Evolutionary conservation across 371 early-diverging fungal genomes (phyloP).

Genomic region (Conidiobolus incongruus): DNA sequence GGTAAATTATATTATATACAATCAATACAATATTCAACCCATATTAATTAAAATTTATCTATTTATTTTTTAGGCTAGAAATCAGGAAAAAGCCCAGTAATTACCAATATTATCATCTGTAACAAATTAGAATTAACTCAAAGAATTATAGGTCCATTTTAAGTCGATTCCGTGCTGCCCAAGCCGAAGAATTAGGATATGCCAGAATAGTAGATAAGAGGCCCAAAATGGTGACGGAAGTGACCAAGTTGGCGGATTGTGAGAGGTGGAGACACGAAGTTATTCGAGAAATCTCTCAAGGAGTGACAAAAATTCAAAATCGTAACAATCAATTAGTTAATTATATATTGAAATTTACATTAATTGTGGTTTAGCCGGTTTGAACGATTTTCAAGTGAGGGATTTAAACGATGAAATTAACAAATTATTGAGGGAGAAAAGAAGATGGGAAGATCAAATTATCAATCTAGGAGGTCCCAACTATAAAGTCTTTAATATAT

Average conservation of each 20-base stretch:
- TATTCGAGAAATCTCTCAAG: conserved; percentile 64
- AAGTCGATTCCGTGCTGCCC: conserved; percentile 86
- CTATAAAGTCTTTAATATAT: conserved; percentile 46
- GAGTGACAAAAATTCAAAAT: conserved; percentile 81
- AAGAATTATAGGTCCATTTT: conserved; percentile 38
- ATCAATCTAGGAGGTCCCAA: conserved; percentile 83
- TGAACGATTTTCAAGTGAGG: conserved; percentile 77
- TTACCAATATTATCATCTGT: not conserved
- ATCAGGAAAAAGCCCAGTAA: conserved; percentile 90
- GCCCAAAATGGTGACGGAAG: conserved; percentile 49
- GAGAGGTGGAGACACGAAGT: conserved; percentile 80
- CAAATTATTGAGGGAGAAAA: conserved; percentile 71
- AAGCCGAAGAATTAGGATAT: conserved; percentile 63
- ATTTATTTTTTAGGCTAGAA: conserved; percentile 47
- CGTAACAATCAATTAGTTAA: too few relatives aligned
- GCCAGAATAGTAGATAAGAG: conserved; percentile 39
- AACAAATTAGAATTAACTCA: not conserved
- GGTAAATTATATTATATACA: too few relatives aligned
- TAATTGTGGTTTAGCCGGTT: conserved; percentile 27
- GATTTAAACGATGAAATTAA: conserved; percentile 94
- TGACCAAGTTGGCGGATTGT: conserved; percentile 43
- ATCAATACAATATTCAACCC: too few relatives aligned
- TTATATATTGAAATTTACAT: too few relatives aligned
- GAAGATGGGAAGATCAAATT: conserved; percentile 80
- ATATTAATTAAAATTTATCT: too few relatives aligned